phyloP scores from a whole-genome alignment of 1,139 yeast genomes.

The Saccharomyces hybrid region DNA sequence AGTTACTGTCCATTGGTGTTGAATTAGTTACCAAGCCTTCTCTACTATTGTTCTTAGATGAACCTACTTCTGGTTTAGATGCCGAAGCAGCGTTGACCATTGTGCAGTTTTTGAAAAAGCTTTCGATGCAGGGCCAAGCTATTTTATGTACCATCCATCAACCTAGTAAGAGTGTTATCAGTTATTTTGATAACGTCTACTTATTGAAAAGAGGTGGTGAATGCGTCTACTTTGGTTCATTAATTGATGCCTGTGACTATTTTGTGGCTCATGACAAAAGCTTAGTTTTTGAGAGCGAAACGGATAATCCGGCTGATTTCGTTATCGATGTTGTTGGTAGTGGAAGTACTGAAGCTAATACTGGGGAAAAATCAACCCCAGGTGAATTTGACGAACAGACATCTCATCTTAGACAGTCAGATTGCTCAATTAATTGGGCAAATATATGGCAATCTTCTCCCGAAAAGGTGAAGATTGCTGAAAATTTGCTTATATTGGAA shows the following conservation, averaged over 20 bases:
- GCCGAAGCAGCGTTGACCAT: slow-evolving; percentile 44
- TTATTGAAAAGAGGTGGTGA: slow-evolving; percentile 39
- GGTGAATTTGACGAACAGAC: slow-evolving; percentile 29
- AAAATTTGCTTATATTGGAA: slow-evolving; percentile 26
- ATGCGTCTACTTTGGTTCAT: slow-evolving; percentile 38
- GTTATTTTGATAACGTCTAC: slow-evolving; percentile 37
- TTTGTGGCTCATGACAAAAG: slow-evolving; percentile 25
- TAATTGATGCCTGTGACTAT: slow-evolving; percentile 36
- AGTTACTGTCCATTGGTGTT: slow-evolving; percentile 47
- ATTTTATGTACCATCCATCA: slow-evolving; percentile 43
- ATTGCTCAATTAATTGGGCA: slow-evolving; percentile 34
- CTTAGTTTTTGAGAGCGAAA: slow-evolving; percentile 14
- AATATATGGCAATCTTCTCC: slow-evolving; percentile 39
- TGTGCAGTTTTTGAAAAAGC: slow-evolving; percentile 35
- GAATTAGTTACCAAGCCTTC: slow-evolving; percentile 45
- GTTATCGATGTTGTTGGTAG: slow-evolving; percentile 47
- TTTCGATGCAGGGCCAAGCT: slow-evolving; percentile 42
- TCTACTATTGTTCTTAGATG: slow-evolving; percentile 39
- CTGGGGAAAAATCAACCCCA: slow-evolving; percentile 36
- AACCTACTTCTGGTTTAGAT: slow-evolving; percentile 44
- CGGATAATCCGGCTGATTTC: slow-evolving; percentile 55
- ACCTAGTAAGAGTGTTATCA: slow-evolving; percentile 29
- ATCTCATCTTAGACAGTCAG: slow-evolving; percentile 6
- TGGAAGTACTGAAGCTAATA: slow-evolving; percentile 1
- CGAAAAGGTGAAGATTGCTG: slow-evolving; percentile 24